Percentiles rank a stretch among this genome's conserved stretches.
Evolutionary conservation across 768 basidiomycete genomes (phyloP).

Genomic region (Suillus ampliporus): DNA sequence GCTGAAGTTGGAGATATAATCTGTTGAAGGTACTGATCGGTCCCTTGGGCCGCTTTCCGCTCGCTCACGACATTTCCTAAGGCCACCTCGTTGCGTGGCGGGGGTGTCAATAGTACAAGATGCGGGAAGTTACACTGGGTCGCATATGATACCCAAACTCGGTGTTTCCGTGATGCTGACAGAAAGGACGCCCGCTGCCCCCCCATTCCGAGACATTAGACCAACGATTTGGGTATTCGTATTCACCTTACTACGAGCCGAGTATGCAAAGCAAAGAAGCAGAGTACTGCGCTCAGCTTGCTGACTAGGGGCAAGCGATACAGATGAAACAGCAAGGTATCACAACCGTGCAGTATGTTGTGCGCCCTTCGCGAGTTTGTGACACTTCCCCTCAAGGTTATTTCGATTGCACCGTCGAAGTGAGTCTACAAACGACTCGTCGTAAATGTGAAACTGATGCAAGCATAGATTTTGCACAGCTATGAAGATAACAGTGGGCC

Average conservation of each 20-base stretch:
- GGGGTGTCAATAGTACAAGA: constrained; percentile 55
- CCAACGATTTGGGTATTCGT: constrained; percentile 43
- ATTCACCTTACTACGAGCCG: constrained; percentile 53
- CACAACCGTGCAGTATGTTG: constrained; percentile 20
- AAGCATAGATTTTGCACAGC: constrained; percentile 53
- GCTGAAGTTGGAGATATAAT: constrained; percentile 56
- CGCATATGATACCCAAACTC: constrained; percentile 49
- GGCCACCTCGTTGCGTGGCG: constrained; percentile 40
- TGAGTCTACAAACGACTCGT: constrained; percentile 31
- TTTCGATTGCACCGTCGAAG: constrained; percentile 71
- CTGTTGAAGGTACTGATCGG: constrained; percentile 49
- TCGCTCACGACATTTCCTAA: constrained; percentile 19
- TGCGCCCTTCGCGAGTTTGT: constrained; percentile 40
- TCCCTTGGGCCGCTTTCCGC: not conserved
- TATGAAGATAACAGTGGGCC: constrained; percentile 44
- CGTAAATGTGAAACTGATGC: not conserved
- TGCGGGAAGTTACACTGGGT: constrained; percentile 58
- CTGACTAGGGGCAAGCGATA: constrained; percentile 55
- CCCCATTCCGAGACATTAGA: constrained; percentile 41
- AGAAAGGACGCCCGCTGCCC: constrained; percentile 40
- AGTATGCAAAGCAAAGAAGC: constrained; percentile 40
- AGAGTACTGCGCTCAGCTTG: constrained; percentile 48
- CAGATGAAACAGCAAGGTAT: constrained; percentile 27
- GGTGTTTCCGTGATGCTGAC: constrained; percentile 45
- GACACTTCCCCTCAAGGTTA: constrained; percentile 51